Conservation (phyloP, 192 early-diverging fungal species). For the Helicostylum pulchrum region DNA sequence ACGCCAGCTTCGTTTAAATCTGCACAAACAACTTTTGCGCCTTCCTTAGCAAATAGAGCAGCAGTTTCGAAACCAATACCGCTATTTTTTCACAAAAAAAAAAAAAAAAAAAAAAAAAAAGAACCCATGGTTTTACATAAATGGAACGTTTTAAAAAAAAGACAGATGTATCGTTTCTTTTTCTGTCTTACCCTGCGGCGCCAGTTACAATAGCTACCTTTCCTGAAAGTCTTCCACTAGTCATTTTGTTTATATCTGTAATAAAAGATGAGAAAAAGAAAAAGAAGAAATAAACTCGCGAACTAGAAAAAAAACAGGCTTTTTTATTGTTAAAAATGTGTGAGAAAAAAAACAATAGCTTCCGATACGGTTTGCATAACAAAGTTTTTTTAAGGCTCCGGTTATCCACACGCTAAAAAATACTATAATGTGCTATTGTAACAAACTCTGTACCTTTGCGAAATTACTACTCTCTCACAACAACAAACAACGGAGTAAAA, state of each 20-base stretch:
- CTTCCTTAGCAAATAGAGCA: conserved; percentile 75
- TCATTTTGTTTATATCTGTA: conserved; percentile 5
- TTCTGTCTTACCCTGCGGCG: conserved; percentile 60
- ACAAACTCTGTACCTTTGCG: no score
- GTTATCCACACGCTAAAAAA: no score
- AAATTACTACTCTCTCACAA: no score
- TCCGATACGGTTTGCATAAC: no score
- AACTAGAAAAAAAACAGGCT: no score
- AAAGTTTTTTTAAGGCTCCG: no score
- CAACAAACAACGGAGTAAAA: no score
- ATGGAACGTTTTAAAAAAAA: neutral
- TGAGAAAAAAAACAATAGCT: no score
- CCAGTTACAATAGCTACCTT: conserved; percentile 86
- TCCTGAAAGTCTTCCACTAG: conserved; percentile 27
- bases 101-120: no score
- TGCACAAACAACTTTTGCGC: conserved; percentile 71
- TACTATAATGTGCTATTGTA: no score
- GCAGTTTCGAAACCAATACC: conserved; percentile 78
- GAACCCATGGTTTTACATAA: neutral
- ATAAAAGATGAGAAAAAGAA: neutral
- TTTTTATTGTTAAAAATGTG: no score
- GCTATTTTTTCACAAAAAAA: conserved; percentile 35
- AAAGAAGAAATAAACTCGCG: neutral
- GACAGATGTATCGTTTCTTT: neutral
- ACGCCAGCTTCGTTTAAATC: conserved; percentile 71